Conservation (phyloP, 2,329 filamentous ascomycete genomes). For the Microascus cirrosus region DNA sequence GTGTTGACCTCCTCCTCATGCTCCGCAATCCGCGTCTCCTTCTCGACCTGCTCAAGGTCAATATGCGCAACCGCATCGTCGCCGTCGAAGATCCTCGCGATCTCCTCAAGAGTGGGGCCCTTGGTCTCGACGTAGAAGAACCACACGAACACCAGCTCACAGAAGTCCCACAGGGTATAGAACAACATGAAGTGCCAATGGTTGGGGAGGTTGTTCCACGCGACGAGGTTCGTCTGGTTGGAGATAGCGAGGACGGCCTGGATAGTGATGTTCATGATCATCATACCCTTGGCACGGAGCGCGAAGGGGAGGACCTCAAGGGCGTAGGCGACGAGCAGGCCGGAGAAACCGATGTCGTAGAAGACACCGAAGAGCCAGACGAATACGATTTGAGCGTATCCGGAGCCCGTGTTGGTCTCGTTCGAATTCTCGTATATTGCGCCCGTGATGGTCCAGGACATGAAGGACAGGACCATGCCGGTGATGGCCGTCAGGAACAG, state of each 20-base stretch:
- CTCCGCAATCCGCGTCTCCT: conserved; percentile 30
- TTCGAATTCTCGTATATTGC: conserved; percentile 37
- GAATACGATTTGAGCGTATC: conserved; percentile 43
- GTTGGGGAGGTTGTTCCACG: conserved; percentile 45
- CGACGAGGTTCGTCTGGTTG: conserved; percentile 52
- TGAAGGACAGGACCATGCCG: conserved; percentile 36
- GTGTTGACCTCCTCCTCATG: neutral
- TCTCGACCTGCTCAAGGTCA: conserved; percentile 42
- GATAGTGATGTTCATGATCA: conserved; percentile 54
- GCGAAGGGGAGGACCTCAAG: conserved; percentile 49
- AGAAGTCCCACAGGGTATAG: conserved; percentile 52
- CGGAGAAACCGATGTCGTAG: conserved; percentile 49
- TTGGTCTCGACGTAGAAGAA: conserved; percentile 61
- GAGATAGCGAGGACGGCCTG: conserved; percentile 51
- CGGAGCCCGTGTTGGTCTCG: conserved; percentile 31
- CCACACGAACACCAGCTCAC: conserved; percentile 51
- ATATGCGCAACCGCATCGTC: conserved; percentile 45
- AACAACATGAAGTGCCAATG: conserved; percentile 58
- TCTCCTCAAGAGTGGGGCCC: conserved; percentile 59
- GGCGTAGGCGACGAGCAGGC: conserved; percentile 44
- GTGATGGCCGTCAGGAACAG: conserved; percentile 39
- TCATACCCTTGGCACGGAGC: conserved; percentile 47
- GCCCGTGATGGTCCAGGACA: conserved; percentile 39
- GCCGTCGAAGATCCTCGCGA: conserved; percentile 61
- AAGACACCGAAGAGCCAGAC: conserved; percentile 49